Evolutionary conservation across 805 yeast genomes (phyloP), one percentile per base, ranked within the genome.

Genomic region (Millerozyma miso): DNA sequence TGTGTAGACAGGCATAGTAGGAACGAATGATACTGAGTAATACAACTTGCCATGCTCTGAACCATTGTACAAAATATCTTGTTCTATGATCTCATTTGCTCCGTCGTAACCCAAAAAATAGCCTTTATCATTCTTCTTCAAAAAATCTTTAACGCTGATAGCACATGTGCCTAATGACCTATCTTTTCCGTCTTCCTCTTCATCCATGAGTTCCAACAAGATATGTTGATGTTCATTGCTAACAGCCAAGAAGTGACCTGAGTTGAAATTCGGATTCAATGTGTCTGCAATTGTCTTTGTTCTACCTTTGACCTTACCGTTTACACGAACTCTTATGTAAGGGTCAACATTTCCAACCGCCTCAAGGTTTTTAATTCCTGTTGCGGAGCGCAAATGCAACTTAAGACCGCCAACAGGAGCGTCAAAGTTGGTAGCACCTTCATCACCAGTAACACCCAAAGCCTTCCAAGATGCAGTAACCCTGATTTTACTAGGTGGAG

Each of bases 271-370:
- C 2, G 91, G 90, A 44, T 77, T 66, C 29, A 71, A 56, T 1
- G 80, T 71, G 38, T 77, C 73, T 10, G 79, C 76, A 50, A 75
- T 75, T 42, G 76, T 76, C 1, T 65, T 56, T 2, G 93, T 80
- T 48, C 69, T 72, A 41, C 74, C 83, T 46, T 71, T 73, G 33
- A 77, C 55, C 56, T 76, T 77, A 50, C 84, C 85, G 53, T 81
- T 80, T 44, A 79, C 60, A 31, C 77, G 54, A 7, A 85, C 71
- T 45, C 77, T 73, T 33, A 83, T 79, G 53, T 84, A 85, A 3
- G 95, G 93, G 61, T 86, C 90, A 53, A 85, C 80, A 43, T 75
- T 78, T 43, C 93, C 91, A 39, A 84, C 75, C 13, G 81, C 73
- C 51, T 83, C 85, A 51, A 84, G 63, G 51, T 80, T 68, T 51